Conservation (phyloP, 257 asterid species). For the Scutellaria galericulata region DNA sequence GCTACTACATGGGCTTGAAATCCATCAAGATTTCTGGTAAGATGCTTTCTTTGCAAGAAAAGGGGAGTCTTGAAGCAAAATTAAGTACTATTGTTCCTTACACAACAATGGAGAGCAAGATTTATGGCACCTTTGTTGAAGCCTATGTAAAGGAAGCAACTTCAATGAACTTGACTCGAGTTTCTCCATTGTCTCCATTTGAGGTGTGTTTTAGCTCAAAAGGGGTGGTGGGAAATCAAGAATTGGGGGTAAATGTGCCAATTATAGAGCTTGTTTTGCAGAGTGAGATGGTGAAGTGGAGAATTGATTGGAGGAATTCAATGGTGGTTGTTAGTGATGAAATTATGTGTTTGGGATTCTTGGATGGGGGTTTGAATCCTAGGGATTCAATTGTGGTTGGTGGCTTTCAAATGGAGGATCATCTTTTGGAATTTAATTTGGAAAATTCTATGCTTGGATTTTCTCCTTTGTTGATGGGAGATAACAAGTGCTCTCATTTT, state of each 20-base stretch:
- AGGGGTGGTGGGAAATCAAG: constrained; percentile 35
- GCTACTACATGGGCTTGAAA: constrained; percentile 59
- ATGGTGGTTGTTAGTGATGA: constrained; percentile 67
- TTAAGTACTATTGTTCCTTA: constrained; percentile 63
- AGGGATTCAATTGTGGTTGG: constrained; percentile 70
- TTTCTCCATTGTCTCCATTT: constrained; percentile 64
- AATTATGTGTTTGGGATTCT: constrained; percentile 78
- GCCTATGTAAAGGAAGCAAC: constrained; percentile 55
- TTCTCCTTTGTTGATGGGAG: constrained; percentile 49
- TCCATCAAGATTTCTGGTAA: constrained; percentile 62
- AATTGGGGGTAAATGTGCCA: constrained; percentile 53
- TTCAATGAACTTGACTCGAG: constrained; percentile 52
- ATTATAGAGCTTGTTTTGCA: constrained; percentile 70
- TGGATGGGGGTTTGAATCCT: constrained; percentile 72
- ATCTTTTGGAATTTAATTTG: constrained; percentile 68
- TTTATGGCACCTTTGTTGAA: constrained; percentile 50
- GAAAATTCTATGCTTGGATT: constrained; percentile 85
- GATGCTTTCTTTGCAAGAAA: constrained; percentile 45
- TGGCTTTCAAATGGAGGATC: constrained; percentile 77
- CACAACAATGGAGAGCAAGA: constrained; percentile 60
- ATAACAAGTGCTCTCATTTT: constrained; percentile 56
- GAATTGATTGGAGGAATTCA: constrained; percentile 61
- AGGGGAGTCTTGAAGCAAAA: constrained; percentile 48
- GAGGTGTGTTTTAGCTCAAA: constrained; percentile 64
- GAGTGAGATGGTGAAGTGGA: constrained; percentile 92